Conservation (phyloP, 2,329 filamentous ascomycete genomes). For the Sordariomycetes sp. region DNA sequence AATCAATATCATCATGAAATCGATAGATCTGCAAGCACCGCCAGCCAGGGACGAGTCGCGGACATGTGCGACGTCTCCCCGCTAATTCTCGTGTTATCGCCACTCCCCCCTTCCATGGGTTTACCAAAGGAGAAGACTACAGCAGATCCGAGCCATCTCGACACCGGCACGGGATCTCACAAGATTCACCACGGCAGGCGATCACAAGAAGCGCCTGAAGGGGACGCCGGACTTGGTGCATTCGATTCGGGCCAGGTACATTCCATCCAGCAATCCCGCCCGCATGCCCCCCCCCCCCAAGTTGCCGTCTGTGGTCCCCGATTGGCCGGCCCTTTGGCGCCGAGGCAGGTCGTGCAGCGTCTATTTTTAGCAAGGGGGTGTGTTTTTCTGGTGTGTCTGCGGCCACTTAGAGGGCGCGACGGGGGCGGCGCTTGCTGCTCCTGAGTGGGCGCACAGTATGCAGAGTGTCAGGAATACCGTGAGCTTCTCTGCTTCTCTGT, state of each 20-base stretch:
- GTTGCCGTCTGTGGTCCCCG: background rate
- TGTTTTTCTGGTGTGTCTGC: slow-evolving; percentile 1
- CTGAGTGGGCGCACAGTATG: background rate
- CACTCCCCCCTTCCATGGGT: background rate
- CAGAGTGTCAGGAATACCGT: background rate
- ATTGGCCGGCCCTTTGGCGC: slow-evolving; percentile 3
- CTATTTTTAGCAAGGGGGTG: slow-evolving; percentile 2
- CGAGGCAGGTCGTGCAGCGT: background rate
- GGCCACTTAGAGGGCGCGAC: slow-evolving; percentile 1
- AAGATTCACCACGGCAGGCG: background rate
- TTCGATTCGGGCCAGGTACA: background rate
- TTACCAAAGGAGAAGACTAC: background rate
- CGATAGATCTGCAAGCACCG: background rate
- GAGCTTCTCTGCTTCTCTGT: too few relatives aligned
- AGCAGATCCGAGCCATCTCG: background rate
- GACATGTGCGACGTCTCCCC: background rate
- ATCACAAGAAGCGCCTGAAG: background rate
- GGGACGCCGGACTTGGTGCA: background rate
- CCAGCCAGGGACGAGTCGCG: background rate
- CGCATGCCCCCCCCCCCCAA: background rate
- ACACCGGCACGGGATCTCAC: background rate
- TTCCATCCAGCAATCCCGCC: background rate
- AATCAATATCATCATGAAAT: background rate
- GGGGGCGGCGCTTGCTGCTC: slow-evolving; percentile 1
- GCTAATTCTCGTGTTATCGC: background rate